phyloP scores from a whole-genome alignment of 768 basidiomycete genomes.

The Botryobasidium botryosum region DNA sequence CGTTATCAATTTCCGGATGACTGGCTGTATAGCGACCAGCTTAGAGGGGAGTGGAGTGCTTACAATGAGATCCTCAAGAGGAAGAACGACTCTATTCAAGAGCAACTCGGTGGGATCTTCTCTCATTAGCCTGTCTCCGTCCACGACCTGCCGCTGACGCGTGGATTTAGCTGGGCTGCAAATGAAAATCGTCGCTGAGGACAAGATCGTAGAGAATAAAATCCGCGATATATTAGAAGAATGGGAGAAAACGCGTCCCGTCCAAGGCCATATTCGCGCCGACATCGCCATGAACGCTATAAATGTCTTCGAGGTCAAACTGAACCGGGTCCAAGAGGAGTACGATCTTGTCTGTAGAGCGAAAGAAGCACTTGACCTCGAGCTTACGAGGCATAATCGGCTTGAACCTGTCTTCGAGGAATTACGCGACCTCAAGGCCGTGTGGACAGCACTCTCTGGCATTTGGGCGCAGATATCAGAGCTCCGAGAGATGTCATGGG shows the following conservation, averaged over 20 bases:
- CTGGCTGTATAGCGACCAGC: constrained; percentile 97
- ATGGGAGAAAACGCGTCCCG: constrained; percentile 93
- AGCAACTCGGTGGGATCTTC: constrained; percentile 65
- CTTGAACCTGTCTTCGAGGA: constrained; percentile 92
- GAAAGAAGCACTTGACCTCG: constrained; percentile 92
- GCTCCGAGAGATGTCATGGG: constrained; percentile 76
- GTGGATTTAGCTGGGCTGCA: constrained; percentile 67
- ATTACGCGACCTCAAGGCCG: constrained; percentile 87
- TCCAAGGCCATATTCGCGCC: constrained; percentile 91
- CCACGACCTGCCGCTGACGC: neutral
- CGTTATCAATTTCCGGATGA: constrained; percentile 93
- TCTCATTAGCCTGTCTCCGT: neutral
- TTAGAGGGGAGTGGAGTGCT: constrained; percentile 95
- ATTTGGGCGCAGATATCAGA: constrained; percentile 91
- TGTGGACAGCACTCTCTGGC: constrained; percentile 96
- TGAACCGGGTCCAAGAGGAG: constrained; percentile 81
- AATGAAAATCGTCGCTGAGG: constrained; percentile 97
- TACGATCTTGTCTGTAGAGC: constrained; percentile 91
- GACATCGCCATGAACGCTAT: constrained; percentile 94
- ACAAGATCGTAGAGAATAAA: constrained; percentile 94
- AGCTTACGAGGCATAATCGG: constrained; percentile 74
- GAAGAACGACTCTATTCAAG: constrained; percentile 96
- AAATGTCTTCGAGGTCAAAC: constrained; percentile 83
- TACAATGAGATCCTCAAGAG: constrained; percentile 96
- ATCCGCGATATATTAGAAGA: constrained; percentile 79